Evolutionary conservation across 2,329 filamentous ascomycete genomes (phyloP).

Genomic region (Cercospora nicotianae): DNA sequence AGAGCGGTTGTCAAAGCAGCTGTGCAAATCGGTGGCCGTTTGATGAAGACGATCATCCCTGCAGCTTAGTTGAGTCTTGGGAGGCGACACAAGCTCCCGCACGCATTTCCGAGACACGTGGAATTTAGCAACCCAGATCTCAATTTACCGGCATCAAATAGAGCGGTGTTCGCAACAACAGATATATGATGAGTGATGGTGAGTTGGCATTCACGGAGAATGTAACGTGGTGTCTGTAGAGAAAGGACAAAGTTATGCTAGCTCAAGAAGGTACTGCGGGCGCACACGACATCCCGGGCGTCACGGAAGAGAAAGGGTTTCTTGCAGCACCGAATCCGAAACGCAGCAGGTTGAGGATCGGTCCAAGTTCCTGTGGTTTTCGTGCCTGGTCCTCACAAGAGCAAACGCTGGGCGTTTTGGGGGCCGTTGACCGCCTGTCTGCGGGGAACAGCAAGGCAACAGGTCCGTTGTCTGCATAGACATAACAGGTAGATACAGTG

Average conservation of each 20-base stretch:
- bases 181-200: not conserved
- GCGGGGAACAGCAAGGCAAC: not conserved
- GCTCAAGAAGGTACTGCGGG: not conserved
- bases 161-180: not conserved
- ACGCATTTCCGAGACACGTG: slow-evolving; percentile 12
- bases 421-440: not conserved
- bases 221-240: not conserved
- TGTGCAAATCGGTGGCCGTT: not conserved
- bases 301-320: slow-evolving; percentile 1
- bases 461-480: not conserved
- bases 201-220: not conserved
- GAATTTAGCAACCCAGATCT: slow-evolving; percentile 1
- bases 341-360: slow-evolving; percentile 3
- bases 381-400: slow-evolving; percentile 3
- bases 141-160: not conserved
- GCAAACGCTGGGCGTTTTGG: slow-evolving; percentile 4
- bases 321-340: slow-evolving; percentile 11
- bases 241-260: not conserved
- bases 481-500: not conserved
- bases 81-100: slow-evolving; percentile 8
- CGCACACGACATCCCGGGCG: not conserved
- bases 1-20: not conserved
- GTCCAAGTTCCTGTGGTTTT: slow-evolving; percentile 7
- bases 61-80: slow-evolving; percentile 7
- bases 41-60: slow-evolving; percentile 6